phyloP scores from a whole-genome alignment of 306 rosid genomes.

The Fragaria ananassa region DNA sequence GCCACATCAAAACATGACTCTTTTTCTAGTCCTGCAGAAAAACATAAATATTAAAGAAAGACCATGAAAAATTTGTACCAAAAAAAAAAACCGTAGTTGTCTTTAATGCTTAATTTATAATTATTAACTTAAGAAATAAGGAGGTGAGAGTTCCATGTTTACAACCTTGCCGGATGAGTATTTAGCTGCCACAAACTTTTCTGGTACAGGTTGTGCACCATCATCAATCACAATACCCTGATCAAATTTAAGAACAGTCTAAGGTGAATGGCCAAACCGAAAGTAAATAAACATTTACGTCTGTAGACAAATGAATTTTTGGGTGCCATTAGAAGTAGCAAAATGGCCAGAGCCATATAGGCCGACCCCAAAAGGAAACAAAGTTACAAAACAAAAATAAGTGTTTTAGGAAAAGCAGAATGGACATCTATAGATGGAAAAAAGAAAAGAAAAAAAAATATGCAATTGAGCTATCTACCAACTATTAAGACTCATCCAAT shows the following conservation, averaged over 20 bases:
- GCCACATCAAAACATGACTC: conserved; percentile 63
- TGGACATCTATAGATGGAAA: not conserved
- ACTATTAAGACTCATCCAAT: not conserved
- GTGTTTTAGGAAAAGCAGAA: not conserved
- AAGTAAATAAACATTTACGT: not conserved
- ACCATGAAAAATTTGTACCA: conserved; percentile 46
- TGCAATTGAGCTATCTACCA: not conserved
- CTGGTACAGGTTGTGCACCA: conserved; percentile 46
- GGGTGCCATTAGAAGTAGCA: not conserved
- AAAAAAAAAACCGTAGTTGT: not conserved
- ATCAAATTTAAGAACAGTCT: conserved; percentile 15
- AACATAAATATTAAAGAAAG: conserved; percentile 47
- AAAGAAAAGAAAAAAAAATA: no score
- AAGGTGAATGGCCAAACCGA: not conserved
- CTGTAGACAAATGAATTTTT: not conserved
- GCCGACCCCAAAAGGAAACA: not conserved
- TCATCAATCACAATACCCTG: conserved; percentile 75
- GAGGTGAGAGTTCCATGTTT: conserved; percentile 26
- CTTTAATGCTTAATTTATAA: conserved; percentile 16
- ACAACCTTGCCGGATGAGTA: conserved; percentile 79
- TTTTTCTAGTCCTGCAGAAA: conserved; percentile 86
- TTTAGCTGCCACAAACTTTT: conserved; percentile 79
- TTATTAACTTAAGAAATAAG: conserved; percentile 18
- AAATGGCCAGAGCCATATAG: not conserved
- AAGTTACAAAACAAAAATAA: not conserved